phyloP scores from a whole-genome alignment of 306 rosid species.

The Aeschynomene evenia region DNA sequence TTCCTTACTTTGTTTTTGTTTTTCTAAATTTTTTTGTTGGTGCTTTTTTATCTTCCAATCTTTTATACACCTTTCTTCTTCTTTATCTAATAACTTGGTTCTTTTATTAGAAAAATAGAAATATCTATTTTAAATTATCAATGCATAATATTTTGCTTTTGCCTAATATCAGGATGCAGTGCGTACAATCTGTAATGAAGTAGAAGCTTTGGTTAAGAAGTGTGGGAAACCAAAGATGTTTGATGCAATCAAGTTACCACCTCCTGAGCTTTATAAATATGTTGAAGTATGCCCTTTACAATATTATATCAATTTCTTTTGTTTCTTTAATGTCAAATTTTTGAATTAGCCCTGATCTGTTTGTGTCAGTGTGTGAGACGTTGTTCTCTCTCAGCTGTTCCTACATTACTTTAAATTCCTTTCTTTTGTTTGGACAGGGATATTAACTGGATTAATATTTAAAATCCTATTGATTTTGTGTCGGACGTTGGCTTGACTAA shows the following conservation, averaged over 20 bases:
- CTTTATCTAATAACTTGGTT: background rate
- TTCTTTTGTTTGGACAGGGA: constrained; percentile 7
- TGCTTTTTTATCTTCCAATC: background rate
- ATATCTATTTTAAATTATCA: background rate
- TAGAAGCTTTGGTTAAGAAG: constrained; percentile 77
- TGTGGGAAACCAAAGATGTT: constrained; percentile 94
- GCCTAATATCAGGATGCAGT: constrained; percentile 75
- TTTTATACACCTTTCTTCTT: background rate
- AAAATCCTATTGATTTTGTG: constrained; percentile 22
- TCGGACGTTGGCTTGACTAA: background rate
- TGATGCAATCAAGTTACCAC: constrained; percentile 92
- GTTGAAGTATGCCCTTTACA: constrained; percentile 63
- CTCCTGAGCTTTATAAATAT: constrained; percentile 74
- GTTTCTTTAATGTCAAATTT: background rate
- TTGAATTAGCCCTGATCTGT: constrained; percentile 8
- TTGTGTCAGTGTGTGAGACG: background rate
- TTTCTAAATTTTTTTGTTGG: background rate
- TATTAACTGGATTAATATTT: background rate
- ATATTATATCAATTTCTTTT: background rate
- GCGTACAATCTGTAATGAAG: constrained; percentile 78
- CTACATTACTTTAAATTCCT: constrained; percentile 3
- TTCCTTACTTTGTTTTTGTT: background rate
- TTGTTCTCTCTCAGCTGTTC: constrained; percentile 4
- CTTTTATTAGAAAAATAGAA: background rate
- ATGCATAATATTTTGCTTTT: constrained; percentile 33